These are phyloP conservation scores for Macrophomina pseudophaseolina DNA, from an alignment of 2,329 filamentous ascomycete genomes.

Conservation along the genomic window DNA sequence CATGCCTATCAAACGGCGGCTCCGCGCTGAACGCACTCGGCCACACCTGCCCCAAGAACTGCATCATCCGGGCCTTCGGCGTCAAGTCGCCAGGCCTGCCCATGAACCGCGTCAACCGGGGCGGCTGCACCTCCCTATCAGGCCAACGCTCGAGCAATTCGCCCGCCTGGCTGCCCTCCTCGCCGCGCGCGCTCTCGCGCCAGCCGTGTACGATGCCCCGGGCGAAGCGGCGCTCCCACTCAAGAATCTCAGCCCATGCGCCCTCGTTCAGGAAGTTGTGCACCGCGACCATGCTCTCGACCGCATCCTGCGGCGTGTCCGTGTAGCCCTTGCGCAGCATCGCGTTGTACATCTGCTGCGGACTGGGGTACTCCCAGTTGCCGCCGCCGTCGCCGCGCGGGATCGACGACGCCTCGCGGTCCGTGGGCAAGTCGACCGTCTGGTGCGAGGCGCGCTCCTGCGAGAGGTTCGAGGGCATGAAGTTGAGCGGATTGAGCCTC, in stretches of 20 bases:
- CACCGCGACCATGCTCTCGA: conserved; percentile 95
- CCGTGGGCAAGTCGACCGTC: conserved; percentile 73
- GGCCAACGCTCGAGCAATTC: conserved; percentile 39
- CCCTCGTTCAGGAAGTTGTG: conserved; percentile 99
- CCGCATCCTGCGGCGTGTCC: conserved; percentile 89
- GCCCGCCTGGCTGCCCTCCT: conserved; percentile 63
- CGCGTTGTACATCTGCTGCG: conserved; percentile 99
- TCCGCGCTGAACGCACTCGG: conserved; percentile 79
- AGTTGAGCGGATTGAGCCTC: conserved; percentile 83
- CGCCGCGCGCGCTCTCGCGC: conserved; percentile 74
- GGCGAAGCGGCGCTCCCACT: conserved; percentile 88
- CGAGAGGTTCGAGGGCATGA: conserved; percentile 89
- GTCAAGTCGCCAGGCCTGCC: conserved; percentile 88
- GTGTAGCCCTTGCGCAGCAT: conserved; percentile 94
- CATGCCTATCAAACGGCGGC: conserved; percentile 93
- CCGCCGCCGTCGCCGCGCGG: conserved; percentile 77
- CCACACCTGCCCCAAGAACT: conserved; percentile 78
- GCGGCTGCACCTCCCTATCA: conserved; percentile 54
- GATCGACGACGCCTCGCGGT: conserved; percentile 85
- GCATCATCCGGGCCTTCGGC: conserved; percentile 85
- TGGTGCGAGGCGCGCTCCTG: conserved; percentile 79
- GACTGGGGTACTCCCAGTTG: conserved; percentile 97
- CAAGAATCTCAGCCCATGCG: conserved; percentile 92
- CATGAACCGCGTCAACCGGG: conserved; percentile 83
- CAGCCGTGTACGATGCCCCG: conserved; percentile 74